phyloP scores from a whole-genome alignment of 2,329 filamentous ascomycete species.

The Pochonia chlamydosporia region DNA sequence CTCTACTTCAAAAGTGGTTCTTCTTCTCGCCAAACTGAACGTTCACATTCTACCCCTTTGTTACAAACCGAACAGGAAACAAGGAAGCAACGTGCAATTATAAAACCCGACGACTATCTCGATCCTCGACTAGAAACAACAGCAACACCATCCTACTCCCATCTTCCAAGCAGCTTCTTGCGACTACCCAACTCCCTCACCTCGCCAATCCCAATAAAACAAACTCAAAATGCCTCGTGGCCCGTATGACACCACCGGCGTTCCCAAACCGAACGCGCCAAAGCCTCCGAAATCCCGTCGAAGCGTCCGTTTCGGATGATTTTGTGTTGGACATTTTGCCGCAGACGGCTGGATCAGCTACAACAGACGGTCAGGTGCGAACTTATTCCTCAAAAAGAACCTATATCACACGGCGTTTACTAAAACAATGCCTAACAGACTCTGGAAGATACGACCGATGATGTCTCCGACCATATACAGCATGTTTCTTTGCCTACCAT shows the following conservation, averaged over 20 bases:
- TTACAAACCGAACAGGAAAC: neutral
- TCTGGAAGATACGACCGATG: slow-evolving; percentile 14
- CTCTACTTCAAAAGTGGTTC: neutral
- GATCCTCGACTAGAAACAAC: no score
- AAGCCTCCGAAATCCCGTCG: slow-evolving; percentile 27
- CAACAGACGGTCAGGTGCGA: neutral
- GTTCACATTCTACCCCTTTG: neutral
- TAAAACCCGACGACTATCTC: neutral
- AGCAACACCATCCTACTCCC: neutral
- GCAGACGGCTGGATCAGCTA: neutral
- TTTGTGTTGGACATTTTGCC: neutral
- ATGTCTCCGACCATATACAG: neutral
- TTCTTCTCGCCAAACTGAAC: no score
- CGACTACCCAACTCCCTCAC: neutral
- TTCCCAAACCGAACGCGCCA: slow-evolving; percentile 28
- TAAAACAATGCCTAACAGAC: neutral
- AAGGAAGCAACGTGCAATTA: no score
- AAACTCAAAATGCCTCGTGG: slow-evolving; percentile 25
- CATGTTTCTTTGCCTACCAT: neutral
- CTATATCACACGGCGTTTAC: no score
- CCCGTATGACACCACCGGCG: slow-evolving; percentile 32
- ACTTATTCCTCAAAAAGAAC: neutral
- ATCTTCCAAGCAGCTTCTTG: neutral
- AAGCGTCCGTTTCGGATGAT: neutral
- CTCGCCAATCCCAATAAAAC: slow-evolving; percentile 5